Conservation (phyloP, 345 rosid species). For the Theobroma cacao region DNA sequence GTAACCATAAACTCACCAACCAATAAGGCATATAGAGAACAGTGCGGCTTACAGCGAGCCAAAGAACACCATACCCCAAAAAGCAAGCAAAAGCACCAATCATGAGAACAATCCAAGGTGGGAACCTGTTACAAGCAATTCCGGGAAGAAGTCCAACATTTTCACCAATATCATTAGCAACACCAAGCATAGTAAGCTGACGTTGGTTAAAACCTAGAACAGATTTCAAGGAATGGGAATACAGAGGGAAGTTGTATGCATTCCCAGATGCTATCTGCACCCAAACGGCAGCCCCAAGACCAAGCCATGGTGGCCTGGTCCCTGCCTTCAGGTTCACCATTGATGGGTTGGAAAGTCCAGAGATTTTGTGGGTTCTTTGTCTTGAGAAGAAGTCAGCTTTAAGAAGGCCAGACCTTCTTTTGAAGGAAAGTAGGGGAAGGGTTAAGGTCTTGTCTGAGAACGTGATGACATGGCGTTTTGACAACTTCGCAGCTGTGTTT, state of each 20-base stretch:
- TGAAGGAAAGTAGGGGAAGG: not conserved
- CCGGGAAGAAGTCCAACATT: slow-evolving; percentile 68
- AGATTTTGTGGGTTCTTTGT: not conserved
- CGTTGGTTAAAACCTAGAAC: slow-evolving; percentile 66
- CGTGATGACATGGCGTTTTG: slow-evolving; percentile 1
- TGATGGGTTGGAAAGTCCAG: not conserved
- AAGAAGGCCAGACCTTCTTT: not conserved
- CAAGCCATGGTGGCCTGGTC: slow-evolving; percentile 74
- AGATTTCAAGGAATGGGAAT: slow-evolving; percentile 66
- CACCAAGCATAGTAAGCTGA: slow-evolving; percentile 70
- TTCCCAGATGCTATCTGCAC: slow-evolving; percentile 64
- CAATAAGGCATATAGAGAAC: slow-evolving; percentile 56
- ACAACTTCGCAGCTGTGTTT: not conserved
- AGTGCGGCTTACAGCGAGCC: slow-evolving; percentile 52
- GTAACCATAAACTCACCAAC: slow-evolving; percentile 48
- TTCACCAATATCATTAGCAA: slow-evolving; percentile 73
- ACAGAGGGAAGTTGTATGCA: slow-evolving; percentile 65
- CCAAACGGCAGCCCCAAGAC: slow-evolving; percentile 71
- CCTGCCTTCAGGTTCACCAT: slow-evolving; percentile 53
- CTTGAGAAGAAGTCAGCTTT: not conserved
- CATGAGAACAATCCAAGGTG: slow-evolving; percentile 62
- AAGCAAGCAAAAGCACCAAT: slow-evolving; percentile 58
- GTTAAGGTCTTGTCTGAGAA: not conserved
- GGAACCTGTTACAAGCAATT: slow-evolving; percentile 54
- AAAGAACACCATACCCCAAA: slow-evolving; percentile 61